Conservation (phyloP, 192 early-diverging fungal species). For the Physocladia obscura region DNA sequence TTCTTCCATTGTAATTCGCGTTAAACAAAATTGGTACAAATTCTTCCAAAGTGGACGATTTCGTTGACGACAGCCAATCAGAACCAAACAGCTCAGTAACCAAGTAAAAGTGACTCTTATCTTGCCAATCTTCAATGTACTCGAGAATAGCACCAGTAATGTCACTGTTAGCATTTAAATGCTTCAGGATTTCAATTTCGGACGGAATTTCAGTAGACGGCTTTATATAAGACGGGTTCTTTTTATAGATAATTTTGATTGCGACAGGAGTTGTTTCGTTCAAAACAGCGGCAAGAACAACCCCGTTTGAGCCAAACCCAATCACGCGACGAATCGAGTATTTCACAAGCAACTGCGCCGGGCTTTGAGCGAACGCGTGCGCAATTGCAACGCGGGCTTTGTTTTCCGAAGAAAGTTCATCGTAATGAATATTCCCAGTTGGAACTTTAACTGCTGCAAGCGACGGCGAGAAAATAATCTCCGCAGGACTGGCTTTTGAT, state of each 20-base stretch:
- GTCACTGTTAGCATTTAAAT: neutral
- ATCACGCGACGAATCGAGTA: slow-evolving; percentile 3
- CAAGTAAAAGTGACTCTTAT: neutral
- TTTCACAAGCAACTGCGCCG: neutral
- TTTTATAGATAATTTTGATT: slow-evolving; percentile 22
- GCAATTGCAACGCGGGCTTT: slow-evolving; percentile 3
- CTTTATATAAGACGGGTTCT: neutral
- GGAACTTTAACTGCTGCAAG: too few relatives aligned
- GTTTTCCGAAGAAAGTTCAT: neutral
- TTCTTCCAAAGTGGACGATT: neutral
- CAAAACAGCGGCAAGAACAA: neutral
- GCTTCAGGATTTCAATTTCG: neutral
- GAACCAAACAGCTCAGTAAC: slow-evolving; percentile 11
- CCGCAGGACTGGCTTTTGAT: too few relatives aligned
- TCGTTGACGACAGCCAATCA: slow-evolving; percentile 4
- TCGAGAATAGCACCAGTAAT: neutral
- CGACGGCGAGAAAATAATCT: too few relatives aligned
- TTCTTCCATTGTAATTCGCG: neutral
- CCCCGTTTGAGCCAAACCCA: too few relatives aligned
- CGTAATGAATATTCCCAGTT: too few relatives aligned
- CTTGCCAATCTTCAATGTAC: slow-evolving; percentile 16
- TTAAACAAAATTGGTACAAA: neutral
- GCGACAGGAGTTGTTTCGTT: neutral
- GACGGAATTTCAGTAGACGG: neutral
- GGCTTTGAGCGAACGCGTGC: neutral